A percentile compares a stretch with the other conserved stretches of the same genome.
Conservation (phyloP, 164 flowering plant species). For the Santalum album region DNA sequence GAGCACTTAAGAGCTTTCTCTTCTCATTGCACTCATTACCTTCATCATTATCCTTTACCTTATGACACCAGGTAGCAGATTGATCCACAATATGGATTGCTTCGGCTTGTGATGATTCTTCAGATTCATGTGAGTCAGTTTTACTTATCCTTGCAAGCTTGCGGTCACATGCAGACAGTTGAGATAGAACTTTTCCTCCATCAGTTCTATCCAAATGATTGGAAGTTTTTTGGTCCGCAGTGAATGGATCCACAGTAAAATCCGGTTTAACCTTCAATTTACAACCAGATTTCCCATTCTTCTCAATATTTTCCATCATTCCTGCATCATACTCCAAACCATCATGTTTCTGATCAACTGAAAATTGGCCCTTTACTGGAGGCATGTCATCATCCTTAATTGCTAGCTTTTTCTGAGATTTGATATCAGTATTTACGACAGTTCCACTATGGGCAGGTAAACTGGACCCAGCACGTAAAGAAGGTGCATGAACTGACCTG, state of each 20-base stretch:
- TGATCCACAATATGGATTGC: neutral
- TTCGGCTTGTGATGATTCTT: neutral
- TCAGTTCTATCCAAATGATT: neutral
- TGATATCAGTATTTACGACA: neutral
- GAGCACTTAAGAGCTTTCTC: neutral
- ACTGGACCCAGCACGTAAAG: neutral
- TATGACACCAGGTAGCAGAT: neutral
- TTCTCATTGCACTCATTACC: neutral
- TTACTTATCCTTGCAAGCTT: neutral
- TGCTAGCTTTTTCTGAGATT: neutral
- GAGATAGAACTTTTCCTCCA: neutral
- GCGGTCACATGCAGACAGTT: neutral
- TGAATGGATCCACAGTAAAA: neutral
- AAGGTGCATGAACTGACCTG: neutral
- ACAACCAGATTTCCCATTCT: neutral
- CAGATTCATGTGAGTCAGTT: neutral
- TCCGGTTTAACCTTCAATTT: neutral
- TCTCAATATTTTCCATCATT: neutral
- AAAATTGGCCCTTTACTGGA: neutral
- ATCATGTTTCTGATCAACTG: neutral
- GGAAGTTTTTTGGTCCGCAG: neutral
- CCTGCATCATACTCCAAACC: neutral
- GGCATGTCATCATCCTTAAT: neutral
- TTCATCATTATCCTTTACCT: neutral
- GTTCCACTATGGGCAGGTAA: neutral